Evolutionary conservation across 805 yeast species (phyloP), one percentile per base, ranked within the genome.

Genomic region (Jamesozyma spencerorum): DNA sequence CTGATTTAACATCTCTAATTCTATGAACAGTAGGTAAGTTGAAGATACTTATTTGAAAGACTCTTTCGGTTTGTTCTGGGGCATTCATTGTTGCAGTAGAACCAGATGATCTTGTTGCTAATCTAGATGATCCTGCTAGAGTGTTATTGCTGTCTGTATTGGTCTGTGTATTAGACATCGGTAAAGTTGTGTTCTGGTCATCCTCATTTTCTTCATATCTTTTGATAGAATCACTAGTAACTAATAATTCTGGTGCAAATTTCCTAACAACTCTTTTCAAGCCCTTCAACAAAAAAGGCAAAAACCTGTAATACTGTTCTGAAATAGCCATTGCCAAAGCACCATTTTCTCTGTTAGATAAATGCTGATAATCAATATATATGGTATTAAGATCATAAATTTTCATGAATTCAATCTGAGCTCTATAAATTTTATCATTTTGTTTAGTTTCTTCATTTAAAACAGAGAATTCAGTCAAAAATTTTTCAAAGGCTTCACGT

Each of bases 251-350:
- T 2, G 97, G 97, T 32, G 82, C 92, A 55, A 81, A 71, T 49
- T 71, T 76, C 52, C 77, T 80, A 48, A 92, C 74, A 8, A 87
- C 74, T 41, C 79, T 72, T 54, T 81, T 73, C 47, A 92, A 68
- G 2, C 92, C 96, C 35, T 72, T 74, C 46, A 79, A 72, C 46
- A 92, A 68, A 55, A 80, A 90, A 5, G 98, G 97, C 47, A 82
- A 65, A 65, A 92, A 90, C 58, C 98, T 76, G 62, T 87, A 90
- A 62, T 85, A 92, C 60, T 90, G 97, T 45, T 86, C 95, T 36
- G 79, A 70, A 45, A 92, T 80, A 29, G 97, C 97, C 42, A 80
- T 71, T 1, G 96, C 95, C 48, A 92, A 69, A 17, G 85, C 87
- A 34, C 95, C 95, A 53, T 84, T 81, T 55, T 85, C 95, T 39